phyloP scores from a whole-genome alignment of 345 rosid genomes.

The Populus pruinosa region DNA sequence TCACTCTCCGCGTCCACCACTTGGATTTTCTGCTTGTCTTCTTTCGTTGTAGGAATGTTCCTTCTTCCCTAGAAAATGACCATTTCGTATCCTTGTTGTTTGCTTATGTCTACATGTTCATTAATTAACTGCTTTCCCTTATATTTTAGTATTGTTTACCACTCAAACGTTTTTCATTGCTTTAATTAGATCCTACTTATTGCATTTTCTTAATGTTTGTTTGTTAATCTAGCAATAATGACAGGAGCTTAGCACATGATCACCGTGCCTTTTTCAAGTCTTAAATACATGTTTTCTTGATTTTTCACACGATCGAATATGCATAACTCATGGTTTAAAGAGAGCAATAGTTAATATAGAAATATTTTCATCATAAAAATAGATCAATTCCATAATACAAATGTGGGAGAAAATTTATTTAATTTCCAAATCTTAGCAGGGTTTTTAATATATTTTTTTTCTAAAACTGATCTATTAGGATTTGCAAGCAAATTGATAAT shows the following conservation, averaged over 20 bases:
- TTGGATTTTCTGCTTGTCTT: slow-evolving; percentile 34
- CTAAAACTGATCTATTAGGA: no score
- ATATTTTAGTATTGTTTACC: not conserved
- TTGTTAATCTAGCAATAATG: not conserved
- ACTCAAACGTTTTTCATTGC: not conserved
- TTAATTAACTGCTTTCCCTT: not conserved
- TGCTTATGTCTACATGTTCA: not conserved
- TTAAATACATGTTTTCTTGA: not conserved
- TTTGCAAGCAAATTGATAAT: not conserved
- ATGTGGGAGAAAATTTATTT: no score
- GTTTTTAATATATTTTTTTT: no score
- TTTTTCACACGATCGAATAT: not conserved
- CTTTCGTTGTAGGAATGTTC: slow-evolving; percentile 12
- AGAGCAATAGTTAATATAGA: no score
- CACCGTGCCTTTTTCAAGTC: not conserved
- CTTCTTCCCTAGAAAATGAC: not conserved
- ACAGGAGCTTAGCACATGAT: not conserved
- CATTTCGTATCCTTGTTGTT: not conserved
- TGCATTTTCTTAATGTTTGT: not conserved
- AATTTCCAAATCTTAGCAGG: no score
- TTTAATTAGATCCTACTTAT: not conserved
- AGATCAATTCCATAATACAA: no score
- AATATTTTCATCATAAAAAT: not conserved
- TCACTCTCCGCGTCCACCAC: slow-evolving; percentile 20
- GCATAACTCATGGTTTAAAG: not conserved